Evolutionary conservation across 2,329 filamentous ascomycete species (phyloP), one percentile per base, ranked within the genome.

Genomic region (Penicillium vulpinum): DNA sequence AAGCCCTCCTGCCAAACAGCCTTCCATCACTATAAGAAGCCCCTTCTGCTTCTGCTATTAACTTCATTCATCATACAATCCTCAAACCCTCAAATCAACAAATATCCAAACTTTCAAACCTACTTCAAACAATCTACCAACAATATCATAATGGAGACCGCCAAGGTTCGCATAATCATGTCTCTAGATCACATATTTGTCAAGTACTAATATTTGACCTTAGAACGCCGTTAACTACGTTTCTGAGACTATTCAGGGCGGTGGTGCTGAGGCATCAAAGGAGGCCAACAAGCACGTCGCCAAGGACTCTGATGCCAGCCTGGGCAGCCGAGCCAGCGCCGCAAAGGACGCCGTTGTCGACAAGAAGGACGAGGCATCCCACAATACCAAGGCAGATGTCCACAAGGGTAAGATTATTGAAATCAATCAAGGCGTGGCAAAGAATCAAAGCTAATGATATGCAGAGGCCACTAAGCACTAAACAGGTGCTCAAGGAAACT

Each of bases 221-320:
- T 11, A 62, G 79, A 84, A 87, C 77, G 82, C 81, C 70, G 84
- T 78, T 77, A 87, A 87, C 82, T 88, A 88, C 83, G 84, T 88
- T 76, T 77, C 83, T 64, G 86, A 88, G 80, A 77, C 79, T 68
- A 75, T 85, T 71, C 81, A 87, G 79, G 77, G 85, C 74, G 79
- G 78, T 59, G 70, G 78, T 62, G 77, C 77, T 58, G 79, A 81
- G 62, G 77, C 82, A 60, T 83, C 80, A 76, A 88, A 88, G 83
- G 85, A 88, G 78, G 78, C 79, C 78, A 88, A 88, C 83, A 88
- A 88, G 83, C 70, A 82, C 63, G 80, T 85, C 64, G 86, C 85
- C 75, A 88, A 88, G 81, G 84, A 86, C 70, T 73, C 66, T 72
- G 75, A 85, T 69, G 78, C 78, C 58, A 60, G 65, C 67, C 18